These are phyloP conservation scores for Brasenia schreberi DNA, from an alignment of 164 flowering plant species.

Conservation along the genomic window DNA sequence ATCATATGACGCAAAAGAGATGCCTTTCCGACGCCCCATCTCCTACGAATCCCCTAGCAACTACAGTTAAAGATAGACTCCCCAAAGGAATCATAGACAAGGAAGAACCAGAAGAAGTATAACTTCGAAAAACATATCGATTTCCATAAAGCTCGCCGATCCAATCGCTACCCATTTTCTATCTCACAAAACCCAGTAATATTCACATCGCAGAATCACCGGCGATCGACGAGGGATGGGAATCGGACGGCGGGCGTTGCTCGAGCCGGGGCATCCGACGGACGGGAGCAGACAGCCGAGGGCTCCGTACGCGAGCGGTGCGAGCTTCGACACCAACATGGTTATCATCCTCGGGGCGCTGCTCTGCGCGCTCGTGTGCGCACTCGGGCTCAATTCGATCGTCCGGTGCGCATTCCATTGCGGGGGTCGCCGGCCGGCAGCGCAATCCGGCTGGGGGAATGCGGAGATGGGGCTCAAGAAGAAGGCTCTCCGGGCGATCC, in stretches of 20 bases:
- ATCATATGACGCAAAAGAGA: background rate
- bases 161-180: background rate
- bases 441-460: slow-evolving; percentile 21
- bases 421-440: slow-evolving; percentile 23
- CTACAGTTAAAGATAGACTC: background rate
- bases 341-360: slow-evolving; percentile 61
- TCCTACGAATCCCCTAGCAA: background rate
- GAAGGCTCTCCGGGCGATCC: slow-evolving; percentile 32
- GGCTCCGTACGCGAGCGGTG: slow-evolving; percentile 14
- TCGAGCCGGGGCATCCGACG: background rate
- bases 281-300: background rate
- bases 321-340: slow-evolving; percentile 70
- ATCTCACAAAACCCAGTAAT: background rate
- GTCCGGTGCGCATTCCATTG: slow-evolving; percentile 33
- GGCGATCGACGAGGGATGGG: background rate
- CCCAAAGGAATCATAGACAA: background rate
- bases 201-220: background rate
- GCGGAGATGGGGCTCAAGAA: slow-evolving; percentile 44
- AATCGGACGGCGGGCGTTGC: background rate
- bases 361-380: slow-evolving; percentile 50
- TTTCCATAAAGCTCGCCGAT: background rate
- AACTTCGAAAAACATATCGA: background rate
- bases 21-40: background rate
- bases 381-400: slow-evolving; percentile 56
- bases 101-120: background rate